These are phyloP conservation scores for Annulohypoxylon nitens DNA, from an alignment of 495 filamentous ascomycete species.

Conservation along the genomic window DNA sequence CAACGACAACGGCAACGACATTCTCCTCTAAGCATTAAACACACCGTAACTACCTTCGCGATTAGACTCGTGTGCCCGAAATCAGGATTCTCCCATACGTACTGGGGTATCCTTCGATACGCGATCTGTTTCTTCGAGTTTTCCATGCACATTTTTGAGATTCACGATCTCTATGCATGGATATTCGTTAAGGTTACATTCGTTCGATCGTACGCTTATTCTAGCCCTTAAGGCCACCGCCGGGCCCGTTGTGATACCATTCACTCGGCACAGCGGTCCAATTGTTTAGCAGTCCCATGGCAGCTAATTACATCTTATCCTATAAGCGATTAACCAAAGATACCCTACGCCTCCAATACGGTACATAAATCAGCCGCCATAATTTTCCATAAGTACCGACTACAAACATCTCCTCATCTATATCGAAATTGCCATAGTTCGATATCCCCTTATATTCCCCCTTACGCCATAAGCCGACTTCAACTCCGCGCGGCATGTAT, in stretches of 20 bases:
- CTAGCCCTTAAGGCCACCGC: conserved; percentile 30
- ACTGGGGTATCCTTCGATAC: background rate
- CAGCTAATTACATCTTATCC: conserved; percentile 41
- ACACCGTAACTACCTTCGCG: background rate
- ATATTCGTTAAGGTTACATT: conserved; percentile 32
- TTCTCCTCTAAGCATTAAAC: background rate
- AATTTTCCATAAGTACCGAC: conserved; percentile 22
- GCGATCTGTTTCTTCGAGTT: conserved; percentile 6
- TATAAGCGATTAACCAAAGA: conserved; percentile 22
- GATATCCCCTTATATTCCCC: background rate
- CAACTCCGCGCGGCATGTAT: conserved; percentile 75
- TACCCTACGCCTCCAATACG: conserved; percentile 13
- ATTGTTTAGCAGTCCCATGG: conserved; percentile 37
- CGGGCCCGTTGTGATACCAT: conserved; percentile 21
- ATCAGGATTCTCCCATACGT: background rate
- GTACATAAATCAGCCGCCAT: background rate
- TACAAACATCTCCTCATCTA: conserved; percentile 13
- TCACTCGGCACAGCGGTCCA: conserved; percentile 21
- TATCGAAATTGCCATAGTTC: background rate
- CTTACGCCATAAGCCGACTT: conserved; percentile 2
- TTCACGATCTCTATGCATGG: conserved; percentile 43
- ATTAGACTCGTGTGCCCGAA: background rate
- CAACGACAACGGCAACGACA: background rate
- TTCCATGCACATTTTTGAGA: conserved; percentile 40
- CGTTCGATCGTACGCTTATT: conserved; percentile 22